Base-by-base conservation (phyloP, 257 asterid genomes). In the Scutellaria baicalensis region DNA sequence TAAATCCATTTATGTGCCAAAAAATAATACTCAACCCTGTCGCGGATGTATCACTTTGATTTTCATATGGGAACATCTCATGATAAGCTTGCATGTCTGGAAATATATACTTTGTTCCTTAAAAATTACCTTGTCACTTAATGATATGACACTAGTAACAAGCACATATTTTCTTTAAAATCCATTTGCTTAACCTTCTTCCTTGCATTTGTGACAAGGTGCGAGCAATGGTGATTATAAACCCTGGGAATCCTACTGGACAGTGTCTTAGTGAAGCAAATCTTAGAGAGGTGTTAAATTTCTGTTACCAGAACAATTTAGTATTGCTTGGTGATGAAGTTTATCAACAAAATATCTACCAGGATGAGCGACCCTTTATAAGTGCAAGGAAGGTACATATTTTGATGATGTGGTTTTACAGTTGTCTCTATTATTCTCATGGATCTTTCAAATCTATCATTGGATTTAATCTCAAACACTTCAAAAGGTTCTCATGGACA, bases 191-290 rank as follows among this genome's bases (percentile, higher is more conserved):
- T 16, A 42, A 11, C 6, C 17, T 60, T 11, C 45, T 14, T 58
- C 55, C 43, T 47, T 58, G 13, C 61, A 43, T 69, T 20, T 75
- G 64, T 59, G 72, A 65, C 63, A 74, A 91, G 97, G 95, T 91
- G 61, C 83, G 95, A 64, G 97, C 97, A 51, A 91, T 91, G 97
- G 97, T 89, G 85, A 89, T 91, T 68, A 91, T 91, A 75, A 91
- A 91, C 84, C 95, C 97, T 5, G 97, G 96, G 68, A 91, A 91
- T 68, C 97, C 96, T 12, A 91, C 96, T n/a, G 97, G 97, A 40
- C 97, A 91, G 67, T 91, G 97, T 73, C 93, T 91, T 48, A 89
- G 97, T 67, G 88, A 50, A 75, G 89, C 90, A 27, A 91, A 91
- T 81, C 81, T 91, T 55, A 81, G 16, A 72, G 88, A 85, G 66